Percentiles rank a stretch among this genome's conserved stretches.
phyloP scores from a whole-genome alignment of 2,329 filamentous ascomycete genomes.

The Aspergillus pseudotamarii region DNA sequence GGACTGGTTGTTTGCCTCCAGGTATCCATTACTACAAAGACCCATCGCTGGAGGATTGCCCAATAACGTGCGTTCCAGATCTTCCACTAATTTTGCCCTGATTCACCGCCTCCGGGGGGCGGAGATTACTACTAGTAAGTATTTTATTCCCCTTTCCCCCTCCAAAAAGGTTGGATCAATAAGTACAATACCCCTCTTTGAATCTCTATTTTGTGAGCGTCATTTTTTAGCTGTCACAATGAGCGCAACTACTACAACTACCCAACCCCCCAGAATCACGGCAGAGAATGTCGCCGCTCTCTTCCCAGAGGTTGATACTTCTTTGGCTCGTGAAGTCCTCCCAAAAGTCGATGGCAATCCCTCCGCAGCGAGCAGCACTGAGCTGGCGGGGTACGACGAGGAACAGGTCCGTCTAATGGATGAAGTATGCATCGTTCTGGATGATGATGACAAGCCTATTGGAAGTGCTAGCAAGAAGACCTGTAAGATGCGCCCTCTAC shows the following conservation, averaged over 20 bases:
- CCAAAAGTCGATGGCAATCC: constrained; percentile 42
- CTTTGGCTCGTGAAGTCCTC: constrained; percentile 55
- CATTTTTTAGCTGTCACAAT: constrained; percentile 23
- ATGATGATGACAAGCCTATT: constrained; percentile 89
- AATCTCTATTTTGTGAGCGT: not conserved
- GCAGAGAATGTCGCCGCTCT: constrained; percentile 83
- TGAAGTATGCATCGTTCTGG: constrained; percentile 95
- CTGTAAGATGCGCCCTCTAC: constrained; percentile 61
- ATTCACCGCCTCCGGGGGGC: not conserved
- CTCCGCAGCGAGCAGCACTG: constrained; percentile 58
- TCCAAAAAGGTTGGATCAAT: not conserved
- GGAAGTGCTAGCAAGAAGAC: constrained; percentile 97
- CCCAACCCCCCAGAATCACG: constrained; percentile 67
- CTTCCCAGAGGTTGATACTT: constrained; percentile 78
- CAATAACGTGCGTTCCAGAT: not conserved
- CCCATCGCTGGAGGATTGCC: not conserved
- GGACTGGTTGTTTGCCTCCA: not conserved
- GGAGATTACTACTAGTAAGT: not conserved
- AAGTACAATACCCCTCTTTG: not conserved
- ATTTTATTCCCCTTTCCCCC: constrained; percentile 4
- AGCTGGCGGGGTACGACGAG: constrained; percentile 88
- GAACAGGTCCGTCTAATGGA: constrained; percentile 99
- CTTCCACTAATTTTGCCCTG: not conserved
- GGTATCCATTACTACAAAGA: no score
- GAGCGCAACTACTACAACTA: constrained; percentile 53